These are phyloP conservation scores for Tylopilus felleus DNA, from an alignment of 768 basidiomycete genomes.

Conservation along the genomic window DNA sequence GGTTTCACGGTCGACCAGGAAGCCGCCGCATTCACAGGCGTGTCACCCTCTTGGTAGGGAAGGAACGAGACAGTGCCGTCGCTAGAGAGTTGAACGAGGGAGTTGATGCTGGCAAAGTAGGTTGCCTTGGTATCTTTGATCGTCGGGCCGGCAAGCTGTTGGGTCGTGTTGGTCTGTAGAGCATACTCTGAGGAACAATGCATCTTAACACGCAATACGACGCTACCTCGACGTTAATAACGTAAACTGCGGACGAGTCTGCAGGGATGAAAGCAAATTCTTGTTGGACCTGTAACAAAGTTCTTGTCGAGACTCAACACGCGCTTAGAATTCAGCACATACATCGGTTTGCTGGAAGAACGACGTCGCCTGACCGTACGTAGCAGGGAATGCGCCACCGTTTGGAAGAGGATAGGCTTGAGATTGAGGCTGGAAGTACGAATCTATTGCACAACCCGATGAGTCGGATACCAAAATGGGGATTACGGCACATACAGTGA, in stretches of 20 bases:
- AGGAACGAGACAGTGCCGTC: slow-evolving; percentile 59
- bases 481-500: slow-evolving; percentile 57
- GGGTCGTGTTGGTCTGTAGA: slow-evolving; percentile 59
- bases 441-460: slow-evolving; percentile 43
- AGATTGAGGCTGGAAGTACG: slow-evolving; percentile 72
- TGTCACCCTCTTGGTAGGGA: slow-evolving; percentile 48
- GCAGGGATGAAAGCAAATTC: slow-evolving; percentile 78
- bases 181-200: slow-evolving; percentile 6
- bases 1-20: slow-evolving; percentile 47
- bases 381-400: slow-evolving; percentile 59
- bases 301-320: neutral
- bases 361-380: slow-evolving; percentile 64
- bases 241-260: slow-evolving; percentile 68
- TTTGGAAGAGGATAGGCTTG: slow-evolving; percentile 50
- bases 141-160: slow-evolving; percentile 56
- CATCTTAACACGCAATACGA: neutral
- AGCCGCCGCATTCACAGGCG: slow-evolving; percentile 41
- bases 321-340: slow-evolving; percentile 17
- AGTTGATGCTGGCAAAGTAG: slow-evolving; percentile 59
- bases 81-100: slow-evolving; percentile 67
- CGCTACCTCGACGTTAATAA: slow-evolving; percentile 64
- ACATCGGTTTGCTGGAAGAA: slow-evolving; percentile 60
- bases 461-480: neutral
- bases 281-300: slow-evolving; percentile 50
- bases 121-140: slow-evolving; percentile 55